phyloP scores from a whole-genome alignment of 1,139 yeast species.

The Magnusiomyces ingens region DNA sequence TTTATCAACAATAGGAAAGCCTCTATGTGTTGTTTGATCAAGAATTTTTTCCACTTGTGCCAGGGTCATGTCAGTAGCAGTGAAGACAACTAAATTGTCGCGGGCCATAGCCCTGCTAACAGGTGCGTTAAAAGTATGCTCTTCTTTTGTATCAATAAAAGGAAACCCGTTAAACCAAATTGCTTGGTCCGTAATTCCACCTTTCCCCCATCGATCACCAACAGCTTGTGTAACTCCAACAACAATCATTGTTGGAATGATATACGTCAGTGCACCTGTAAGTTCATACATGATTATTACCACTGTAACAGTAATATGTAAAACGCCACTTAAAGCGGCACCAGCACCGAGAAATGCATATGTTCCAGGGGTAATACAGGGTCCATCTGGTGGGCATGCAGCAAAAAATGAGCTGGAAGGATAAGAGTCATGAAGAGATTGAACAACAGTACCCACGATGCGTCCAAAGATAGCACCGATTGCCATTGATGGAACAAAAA shows the following conservation, averaged over 20 bases:
- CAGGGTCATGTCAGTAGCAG: constrained; percentile 37
- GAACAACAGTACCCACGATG: constrained; percentile 66
- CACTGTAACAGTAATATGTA: constrained; percentile 89
- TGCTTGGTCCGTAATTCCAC: constrained; percentile 95
- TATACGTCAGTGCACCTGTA: constrained; percentile 90
- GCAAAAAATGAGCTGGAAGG: constrained; percentile 37
- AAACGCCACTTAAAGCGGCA: constrained; percentile 90
- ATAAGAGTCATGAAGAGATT: constrained; percentile 43
- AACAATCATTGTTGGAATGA: constrained; percentile 93
- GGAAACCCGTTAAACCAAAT: constrained; percentile 86
- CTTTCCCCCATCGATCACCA: constrained; percentile 66
- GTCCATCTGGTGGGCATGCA: constrained; percentile 38
- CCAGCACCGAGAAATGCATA: constrained; percentile 97
- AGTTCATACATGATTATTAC: constrained; percentile 94
- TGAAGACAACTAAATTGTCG: constrained; percentile 42
- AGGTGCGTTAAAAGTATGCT: constrained; percentile 46
- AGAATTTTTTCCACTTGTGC: constrained; percentile 32
- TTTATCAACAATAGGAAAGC: constrained; percentile 27
- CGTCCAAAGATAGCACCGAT: constrained; percentile 94
- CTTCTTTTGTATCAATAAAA: constrained; percentile 68
- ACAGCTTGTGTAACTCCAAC: constrained; percentile 84
- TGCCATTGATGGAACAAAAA: constrained; percentile 95
- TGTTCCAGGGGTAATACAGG: constrained; percentile 85
- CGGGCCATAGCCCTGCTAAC: constrained; percentile 64
- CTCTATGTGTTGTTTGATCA: constrained; percentile 43